These are phyloP conservation scores for Trichoderma simmonsii DNA, from an alignment of 2,329 filamentous ascomycete species.

Conservation along the genomic window DNA sequence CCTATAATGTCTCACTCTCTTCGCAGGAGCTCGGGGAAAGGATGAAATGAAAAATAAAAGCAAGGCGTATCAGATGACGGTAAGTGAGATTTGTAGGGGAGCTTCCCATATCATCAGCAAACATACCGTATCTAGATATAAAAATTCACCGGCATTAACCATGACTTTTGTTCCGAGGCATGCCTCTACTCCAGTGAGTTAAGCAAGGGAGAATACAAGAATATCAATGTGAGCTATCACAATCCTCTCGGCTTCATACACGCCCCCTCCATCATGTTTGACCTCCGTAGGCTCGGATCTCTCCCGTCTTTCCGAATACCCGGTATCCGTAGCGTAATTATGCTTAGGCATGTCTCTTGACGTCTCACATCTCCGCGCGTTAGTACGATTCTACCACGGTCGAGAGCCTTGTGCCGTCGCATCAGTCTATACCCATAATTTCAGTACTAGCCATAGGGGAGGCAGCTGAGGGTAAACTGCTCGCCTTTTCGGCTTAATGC, in stretches of 20 bases:
- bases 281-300: background rate
- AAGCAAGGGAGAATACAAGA: background rate
- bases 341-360: background rate
- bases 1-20: background rate
- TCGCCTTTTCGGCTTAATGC: background rate
- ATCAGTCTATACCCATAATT: background rate
- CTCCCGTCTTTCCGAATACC: background rate
- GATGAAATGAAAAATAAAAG: background rate
- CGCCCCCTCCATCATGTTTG: background rate
- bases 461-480: background rate
- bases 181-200: background rate
- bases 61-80: background rate
- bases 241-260: background rate
- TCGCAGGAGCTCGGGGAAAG: background rate
- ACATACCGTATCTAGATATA: background rate
- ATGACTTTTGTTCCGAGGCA: background rate
- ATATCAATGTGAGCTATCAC: background rate
- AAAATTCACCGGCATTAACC: background rate
- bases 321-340: background rate
- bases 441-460: background rate
- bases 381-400: background rate
- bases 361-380: background rate
- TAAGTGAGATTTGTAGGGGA: background rate
- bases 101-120: background rate
- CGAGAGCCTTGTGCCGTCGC: background rate